Evolutionary conservation across 2,329 filamentous ascomycete species (phyloP).

Genomic region (Berkeleyomyces rouxiae): DNA sequence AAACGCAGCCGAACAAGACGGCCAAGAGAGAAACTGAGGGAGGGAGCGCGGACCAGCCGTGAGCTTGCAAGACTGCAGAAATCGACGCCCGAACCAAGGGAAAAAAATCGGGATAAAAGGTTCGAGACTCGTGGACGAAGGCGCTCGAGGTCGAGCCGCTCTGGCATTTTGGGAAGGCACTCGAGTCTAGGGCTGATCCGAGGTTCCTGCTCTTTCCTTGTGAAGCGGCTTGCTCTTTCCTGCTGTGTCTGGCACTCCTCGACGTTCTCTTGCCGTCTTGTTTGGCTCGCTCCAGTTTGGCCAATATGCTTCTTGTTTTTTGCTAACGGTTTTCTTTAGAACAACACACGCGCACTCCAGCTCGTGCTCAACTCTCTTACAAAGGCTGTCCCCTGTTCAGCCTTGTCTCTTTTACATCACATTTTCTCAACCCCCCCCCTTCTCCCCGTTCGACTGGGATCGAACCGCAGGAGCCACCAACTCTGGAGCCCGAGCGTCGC

Average conservation of each 20-base stretch:
- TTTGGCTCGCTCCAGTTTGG: neutral
- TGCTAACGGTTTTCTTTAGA: neutral
- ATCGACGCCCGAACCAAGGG: neutral
- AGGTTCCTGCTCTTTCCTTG: neutral
- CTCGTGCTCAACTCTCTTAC: neutral
- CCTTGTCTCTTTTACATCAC: neutral
- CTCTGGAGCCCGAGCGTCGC: constrained; percentile 1
- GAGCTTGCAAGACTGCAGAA: neutral
- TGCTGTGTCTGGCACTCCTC: neutral
- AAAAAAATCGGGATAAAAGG: neutral
- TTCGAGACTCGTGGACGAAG: neutral
- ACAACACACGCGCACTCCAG: neutral
- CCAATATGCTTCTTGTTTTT: neutral
- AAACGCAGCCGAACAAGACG: neutral
- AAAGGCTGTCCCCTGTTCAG: neutral
- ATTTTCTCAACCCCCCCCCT: neutral
- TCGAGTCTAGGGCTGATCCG: neutral
- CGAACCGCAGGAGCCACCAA: constrained; percentile 1
- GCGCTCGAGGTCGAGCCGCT: neutral
- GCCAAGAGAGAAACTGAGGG: neutral
- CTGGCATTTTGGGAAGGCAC: neutral
- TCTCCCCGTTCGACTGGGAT: constrained; percentile 1
- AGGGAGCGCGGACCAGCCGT: neutral
- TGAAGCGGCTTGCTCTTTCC: neutral
- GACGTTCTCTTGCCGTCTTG: neutral